Conservation (phyloP, 148 eudicot species). For the Mesembryanthemum crystallinum region DNA sequence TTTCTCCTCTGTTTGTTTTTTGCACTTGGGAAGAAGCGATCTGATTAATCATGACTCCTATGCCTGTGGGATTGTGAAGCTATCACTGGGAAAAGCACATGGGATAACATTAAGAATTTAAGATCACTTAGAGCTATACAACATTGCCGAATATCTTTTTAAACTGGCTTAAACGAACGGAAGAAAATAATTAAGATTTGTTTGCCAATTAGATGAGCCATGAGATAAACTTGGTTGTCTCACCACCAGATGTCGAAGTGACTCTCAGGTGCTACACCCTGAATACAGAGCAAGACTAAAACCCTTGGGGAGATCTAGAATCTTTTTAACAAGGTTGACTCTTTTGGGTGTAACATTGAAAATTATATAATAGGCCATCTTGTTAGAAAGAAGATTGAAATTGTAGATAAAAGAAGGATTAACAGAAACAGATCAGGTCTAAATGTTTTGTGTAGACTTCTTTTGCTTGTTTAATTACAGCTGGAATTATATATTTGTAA, state of each 20-base stretch:
- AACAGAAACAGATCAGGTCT: too few species aligned
- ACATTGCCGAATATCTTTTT: too few species aligned
- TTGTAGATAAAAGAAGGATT: too few species aligned
- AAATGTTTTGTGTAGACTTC: not conserved
- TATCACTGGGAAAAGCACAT: too few species aligned
- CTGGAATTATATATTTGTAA: not conserved
- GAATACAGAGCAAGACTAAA: not conserved
- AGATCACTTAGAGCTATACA: too few species aligned
- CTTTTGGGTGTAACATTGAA: not conserved
- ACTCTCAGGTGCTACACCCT: not conserved
- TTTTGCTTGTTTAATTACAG: not conserved
- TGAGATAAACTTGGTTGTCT: too few species aligned
- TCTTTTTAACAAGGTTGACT: not conserved
- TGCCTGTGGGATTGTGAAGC: not conserved
- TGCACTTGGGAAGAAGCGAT: too few species aligned
- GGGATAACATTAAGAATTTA: too few species aligned
- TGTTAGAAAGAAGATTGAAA: not conserved
- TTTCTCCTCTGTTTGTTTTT: not conserved
- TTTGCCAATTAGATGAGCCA: too few species aligned
- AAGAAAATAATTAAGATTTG: too few species aligned
- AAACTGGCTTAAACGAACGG: too few species aligned
- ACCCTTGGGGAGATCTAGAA: not conserved
- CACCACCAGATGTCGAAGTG: not conserved
- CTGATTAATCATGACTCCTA: not conserved
- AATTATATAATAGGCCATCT: not conserved